phyloP scores from a whole-genome alignment of 2,329 filamentous ascomycete genomes.

The Parafenestella ontariensis region DNA sequence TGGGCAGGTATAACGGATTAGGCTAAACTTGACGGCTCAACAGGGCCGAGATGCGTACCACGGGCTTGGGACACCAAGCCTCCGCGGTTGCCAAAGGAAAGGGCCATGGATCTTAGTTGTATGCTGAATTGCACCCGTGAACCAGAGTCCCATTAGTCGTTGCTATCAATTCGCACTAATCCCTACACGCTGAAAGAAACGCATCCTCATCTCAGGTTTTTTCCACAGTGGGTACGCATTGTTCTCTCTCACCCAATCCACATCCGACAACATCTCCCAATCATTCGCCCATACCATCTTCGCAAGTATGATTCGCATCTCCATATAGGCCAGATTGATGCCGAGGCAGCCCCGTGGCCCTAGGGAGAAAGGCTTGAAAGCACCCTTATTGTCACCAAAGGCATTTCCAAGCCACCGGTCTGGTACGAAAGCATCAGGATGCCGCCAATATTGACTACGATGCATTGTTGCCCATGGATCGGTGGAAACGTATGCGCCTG shows the following conservation, averaged over 20 bases:
- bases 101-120: not conserved
- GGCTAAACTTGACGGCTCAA: slow-evolving; percentile 32
- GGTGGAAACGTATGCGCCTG: not conserved
- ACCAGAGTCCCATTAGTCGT: not conserved
- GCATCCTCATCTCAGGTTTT: not conserved
- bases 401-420: slow-evolving; percentile 3
- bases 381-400: not conserved
- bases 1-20: slow-evolving; percentile 15
- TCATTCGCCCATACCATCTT: too few relatives aligned
- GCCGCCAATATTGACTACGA: not conserved
- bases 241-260: too few relatives aligned
- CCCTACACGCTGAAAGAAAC: not conserved
- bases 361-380: slow-evolving; percentile 3
- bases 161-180: not conserved
- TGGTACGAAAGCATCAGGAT: not conserved
- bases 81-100: not conserved
- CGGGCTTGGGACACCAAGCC: slow-evolving; percentile 5
- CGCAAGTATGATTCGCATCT: too few relatives aligned
- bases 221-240: not conserved
- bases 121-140: not conserved
- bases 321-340: too few relatives aligned
- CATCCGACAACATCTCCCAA: too few relatives aligned
- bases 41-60: slow-evolving; percentile 28
- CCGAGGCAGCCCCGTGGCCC: slow-evolving; percentile 4
- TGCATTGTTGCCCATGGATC: not conserved